Base-by-base conservation (phyloP, 2,329 filamentous ascomycete species). In the Fusarium sp. region DNA sequence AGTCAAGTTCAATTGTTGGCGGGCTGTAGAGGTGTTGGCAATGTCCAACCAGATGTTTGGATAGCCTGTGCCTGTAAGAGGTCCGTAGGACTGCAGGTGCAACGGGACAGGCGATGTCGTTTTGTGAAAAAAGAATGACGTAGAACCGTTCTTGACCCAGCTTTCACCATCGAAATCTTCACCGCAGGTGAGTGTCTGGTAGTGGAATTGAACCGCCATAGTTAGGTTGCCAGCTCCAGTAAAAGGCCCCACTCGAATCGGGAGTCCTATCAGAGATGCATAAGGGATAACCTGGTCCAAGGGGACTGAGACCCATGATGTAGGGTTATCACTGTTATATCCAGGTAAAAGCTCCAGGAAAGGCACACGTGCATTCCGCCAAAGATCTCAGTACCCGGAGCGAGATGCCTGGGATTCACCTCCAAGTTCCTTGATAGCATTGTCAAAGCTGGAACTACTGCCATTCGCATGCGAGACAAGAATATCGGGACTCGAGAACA, bases 341-440 rank as follows among this genome's bases (percentile, higher is more conserved):
- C 37, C 20, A 2, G 59, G 40, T 1, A 62, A 3, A 2, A 40
- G n/a, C 20, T 45, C 42, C 3, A 59, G 25, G 20, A 51, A 43
- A 2, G 59, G 59, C 9, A 62, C 37, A 2, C 59, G 59, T 8
- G 53, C 59, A 4, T 62, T 59, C 1, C 47, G 18, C 55, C 55
- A 62, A 0, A 59, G 11, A n/a, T 63, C 60, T 20, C n/a, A 18
- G 4, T 47, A 37, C 9, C 27, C 55, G 1, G 45, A 7, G 2
- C n/a, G 14, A 4, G 21, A 25, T 11, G 42, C 60, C 12, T 54
- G 28, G 2, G 6, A 14, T 16, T 2, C 23, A 4, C 60, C 60
- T 2, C 60, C 60, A 4, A 63, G n/a, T 6, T 16, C 11, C 13
- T 42, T 4, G 1, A 59, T 25, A 7, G 14, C 27, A 4, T 2